Conservation (phyloP, 768 basidiomycete genomes). For the Lactarius psammicola region DNA sequence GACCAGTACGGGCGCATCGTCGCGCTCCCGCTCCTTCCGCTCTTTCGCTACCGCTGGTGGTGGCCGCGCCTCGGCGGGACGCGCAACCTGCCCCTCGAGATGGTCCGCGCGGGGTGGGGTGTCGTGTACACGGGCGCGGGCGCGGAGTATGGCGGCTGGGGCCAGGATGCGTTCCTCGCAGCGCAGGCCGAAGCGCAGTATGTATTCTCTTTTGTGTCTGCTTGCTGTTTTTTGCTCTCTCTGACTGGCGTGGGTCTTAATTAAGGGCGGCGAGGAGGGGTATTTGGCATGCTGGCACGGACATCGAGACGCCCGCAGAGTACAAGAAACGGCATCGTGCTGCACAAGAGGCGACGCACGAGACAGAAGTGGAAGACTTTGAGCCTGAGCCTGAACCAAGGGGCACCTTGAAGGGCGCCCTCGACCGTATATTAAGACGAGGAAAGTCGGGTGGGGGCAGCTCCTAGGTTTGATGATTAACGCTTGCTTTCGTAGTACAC, state of each 20-base stretch:
- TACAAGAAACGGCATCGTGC: slow-evolving; percentile 42
- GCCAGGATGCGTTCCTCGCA: slow-evolving; percentile 60
- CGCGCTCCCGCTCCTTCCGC: slow-evolving; percentile 54
- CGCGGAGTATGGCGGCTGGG: slow-evolving; percentile 73
- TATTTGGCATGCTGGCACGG: slow-evolving; percentile 40
- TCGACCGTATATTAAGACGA: slow-evolving; percentile 3
- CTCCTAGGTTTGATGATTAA: background rate
- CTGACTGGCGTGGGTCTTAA: background rate
- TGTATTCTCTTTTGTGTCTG: slow-evolving; percentile 30
- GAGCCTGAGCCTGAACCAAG: background rate
- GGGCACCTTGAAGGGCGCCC: background rate
- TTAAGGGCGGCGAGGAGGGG: slow-evolving; percentile 36
- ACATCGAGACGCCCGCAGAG: slow-evolving; percentile 42
- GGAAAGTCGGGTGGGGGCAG: background rate
- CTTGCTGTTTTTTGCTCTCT: background rate
- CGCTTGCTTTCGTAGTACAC: background rate
- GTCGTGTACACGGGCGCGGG: slow-evolving; percentile 74
- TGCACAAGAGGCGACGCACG: background rate
- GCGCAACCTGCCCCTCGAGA: slow-evolving; percentile 52
- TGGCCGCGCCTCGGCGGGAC: slow-evolving; percentile 44
- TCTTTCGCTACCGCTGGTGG: slow-evolving; percentile 46
- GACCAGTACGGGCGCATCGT: slow-evolving; percentile 89
- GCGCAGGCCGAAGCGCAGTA: slow-evolving; percentile 70
- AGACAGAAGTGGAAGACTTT: background rate
- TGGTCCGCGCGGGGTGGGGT: slow-evolving; percentile 78